phyloP scores from a whole-genome alignment of 768 basidiomycete species.

The Lepiota venenata region DNA sequence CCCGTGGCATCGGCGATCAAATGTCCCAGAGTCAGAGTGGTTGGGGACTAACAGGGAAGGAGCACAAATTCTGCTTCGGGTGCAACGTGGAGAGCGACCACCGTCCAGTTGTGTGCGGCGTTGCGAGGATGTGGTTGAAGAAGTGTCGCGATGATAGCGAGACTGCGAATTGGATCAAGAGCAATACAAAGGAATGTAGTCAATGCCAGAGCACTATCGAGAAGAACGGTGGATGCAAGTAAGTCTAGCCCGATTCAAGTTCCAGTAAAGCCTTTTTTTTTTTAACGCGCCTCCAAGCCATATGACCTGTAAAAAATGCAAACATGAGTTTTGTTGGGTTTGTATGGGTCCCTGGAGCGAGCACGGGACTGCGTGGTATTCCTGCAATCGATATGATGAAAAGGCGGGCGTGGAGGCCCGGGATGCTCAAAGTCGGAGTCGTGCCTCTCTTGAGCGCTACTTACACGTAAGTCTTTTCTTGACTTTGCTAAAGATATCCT shows the following conservation, averaged over 20 bases:
- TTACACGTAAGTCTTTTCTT: constrained; percentile 68
- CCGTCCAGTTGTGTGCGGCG: constrained; percentile 84
- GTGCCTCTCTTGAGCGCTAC: constrained; percentile 92
- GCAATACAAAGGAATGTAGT: constrained; percentile 97
- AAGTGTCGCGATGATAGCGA: constrained; percentile 98
- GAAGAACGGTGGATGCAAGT: constrained; percentile 99
- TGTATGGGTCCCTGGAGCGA: constrained; percentile 99
- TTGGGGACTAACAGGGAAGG: constrained; percentile 34
- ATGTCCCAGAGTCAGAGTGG: constrained; percentile 29
- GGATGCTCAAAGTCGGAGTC: constrained; percentile 86
- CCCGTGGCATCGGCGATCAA: constrained; percentile 41
- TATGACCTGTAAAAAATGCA: constrained; percentile 99
- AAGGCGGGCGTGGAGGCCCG: constrained; percentile 84
- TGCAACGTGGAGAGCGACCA: constrained; percentile 89
- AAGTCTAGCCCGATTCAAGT: constrained; percentile 30
- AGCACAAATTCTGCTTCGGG: constrained; percentile 93
- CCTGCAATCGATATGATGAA: constrained; percentile 96
- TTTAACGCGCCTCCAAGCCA: constrained; percentile 53
- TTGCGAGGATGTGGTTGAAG: constrained; percentile 92
- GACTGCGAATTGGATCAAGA: constrained; percentile 99
- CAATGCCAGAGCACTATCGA: constrained; percentile 98
- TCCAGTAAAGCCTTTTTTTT: constrained; percentile 1
- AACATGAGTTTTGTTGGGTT: constrained; percentile 98
- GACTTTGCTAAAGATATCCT: neutral
- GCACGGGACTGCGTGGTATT: constrained; percentile 97